Evolutionary conservation across 1,139 yeast genomes (phyloP).

Genomic region (Geotrichum cucujoidarum): DNA sequence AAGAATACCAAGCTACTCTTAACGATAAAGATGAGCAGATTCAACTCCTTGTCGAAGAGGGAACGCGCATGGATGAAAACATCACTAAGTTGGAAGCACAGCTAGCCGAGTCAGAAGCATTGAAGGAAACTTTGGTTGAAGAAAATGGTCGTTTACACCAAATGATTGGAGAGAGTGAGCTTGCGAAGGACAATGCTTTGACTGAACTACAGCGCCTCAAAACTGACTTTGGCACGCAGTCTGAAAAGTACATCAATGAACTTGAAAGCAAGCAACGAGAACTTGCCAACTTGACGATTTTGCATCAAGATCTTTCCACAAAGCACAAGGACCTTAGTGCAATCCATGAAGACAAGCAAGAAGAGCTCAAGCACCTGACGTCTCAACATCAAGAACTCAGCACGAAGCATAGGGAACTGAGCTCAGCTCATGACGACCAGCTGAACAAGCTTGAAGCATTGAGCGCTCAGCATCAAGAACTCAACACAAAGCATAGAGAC

Average conservation of each 20-base stretch:
- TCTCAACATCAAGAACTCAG: too few species aligned
- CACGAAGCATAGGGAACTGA: conserved; percentile 4
- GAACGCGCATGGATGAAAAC: conserved; percentile 32
- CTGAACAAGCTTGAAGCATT: conserved; percentile 6
- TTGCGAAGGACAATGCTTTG: conserved; percentile 21
- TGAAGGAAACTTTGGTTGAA: conserved; percentile 33
- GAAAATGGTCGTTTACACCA: conserved; percentile 34
- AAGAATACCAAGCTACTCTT: conserved; percentile 20
- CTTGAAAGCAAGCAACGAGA: conserved; percentile 17
- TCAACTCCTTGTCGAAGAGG: conserved; percentile 31
- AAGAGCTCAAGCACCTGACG: too few species aligned
- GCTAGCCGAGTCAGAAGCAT: conserved; percentile 31
- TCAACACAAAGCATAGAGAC: conserved; percentile 22
- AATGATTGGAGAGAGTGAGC: conserved; percentile 31
- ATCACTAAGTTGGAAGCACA: conserved; percentile 31
- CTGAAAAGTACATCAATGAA: conserved; percentile 16
- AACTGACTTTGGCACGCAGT: conserved; percentile 10
- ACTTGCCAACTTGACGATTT: conserved; percentile 11
- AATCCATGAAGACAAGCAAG: too few species aligned
- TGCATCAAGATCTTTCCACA: conserved; percentile 19
- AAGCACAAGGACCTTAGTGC: conserved; percentile 20
- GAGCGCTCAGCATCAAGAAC: conserved; percentile 17
- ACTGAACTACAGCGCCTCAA: conserved; percentile 8
- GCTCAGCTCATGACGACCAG: conserved; percentile 19
- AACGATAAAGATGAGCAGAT: conserved; percentile 33